Evolutionary conservation across 2,329 filamentous ascomycete genomes (phyloP).

Genomic region (Acrodontium crateriforme): DNA sequence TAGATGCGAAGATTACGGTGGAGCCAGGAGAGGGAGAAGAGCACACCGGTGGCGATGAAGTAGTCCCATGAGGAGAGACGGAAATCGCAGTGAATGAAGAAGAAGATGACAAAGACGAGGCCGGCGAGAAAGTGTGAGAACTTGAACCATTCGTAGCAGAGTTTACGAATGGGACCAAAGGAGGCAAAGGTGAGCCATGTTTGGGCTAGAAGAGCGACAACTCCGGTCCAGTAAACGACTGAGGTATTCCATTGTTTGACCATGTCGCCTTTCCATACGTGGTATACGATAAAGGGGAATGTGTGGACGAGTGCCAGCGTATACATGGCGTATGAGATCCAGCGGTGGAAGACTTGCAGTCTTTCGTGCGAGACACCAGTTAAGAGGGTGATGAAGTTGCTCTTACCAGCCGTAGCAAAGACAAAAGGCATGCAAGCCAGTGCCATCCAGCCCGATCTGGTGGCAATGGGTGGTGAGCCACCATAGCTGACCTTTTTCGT

Average conservation of each 20-base stretch:
- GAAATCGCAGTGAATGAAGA: conserved; percentile 48
- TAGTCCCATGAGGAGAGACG: conserved; percentile 46
- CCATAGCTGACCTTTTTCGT: conserved; percentile 30
- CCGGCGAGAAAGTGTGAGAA: conserved; percentile 40
- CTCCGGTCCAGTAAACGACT: conserved; percentile 42
- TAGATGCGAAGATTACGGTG: conserved; percentile 34
- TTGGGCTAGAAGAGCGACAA: conserved; percentile 40
- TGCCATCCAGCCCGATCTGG: conserved; percentile 39
- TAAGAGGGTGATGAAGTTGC: conserved; percentile 40
- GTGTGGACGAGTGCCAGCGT: conserved; percentile 43
- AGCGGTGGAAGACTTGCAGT: conserved; percentile 43
- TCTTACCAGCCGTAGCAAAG: conserved; percentile 31
- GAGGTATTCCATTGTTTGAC: conserved; percentile 29
- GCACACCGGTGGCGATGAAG: conserved; percentile 41
- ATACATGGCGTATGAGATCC: conserved; percentile 43
- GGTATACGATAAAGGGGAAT: conserved; percentile 44
- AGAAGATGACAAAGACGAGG: conserved; percentile 42
- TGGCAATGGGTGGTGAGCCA: conserved; percentile 40
- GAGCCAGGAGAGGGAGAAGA: conserved; percentile 37
- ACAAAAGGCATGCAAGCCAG: conserved; percentile 40
- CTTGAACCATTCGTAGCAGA: conserved; percentile 50
- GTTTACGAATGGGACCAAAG: conserved; percentile 36
- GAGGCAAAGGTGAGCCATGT: conserved; percentile 44
- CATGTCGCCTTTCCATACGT: conserved; percentile 37
- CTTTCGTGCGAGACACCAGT: conserved; percentile 45